A percentile compares a stretch with the other conserved stretches of the same genome.
These are phyloP conservation scores for Wickerhamomyces bisporus DNA, from an alignment of 805 yeast species.

Conservation along the genomic window DNA sequence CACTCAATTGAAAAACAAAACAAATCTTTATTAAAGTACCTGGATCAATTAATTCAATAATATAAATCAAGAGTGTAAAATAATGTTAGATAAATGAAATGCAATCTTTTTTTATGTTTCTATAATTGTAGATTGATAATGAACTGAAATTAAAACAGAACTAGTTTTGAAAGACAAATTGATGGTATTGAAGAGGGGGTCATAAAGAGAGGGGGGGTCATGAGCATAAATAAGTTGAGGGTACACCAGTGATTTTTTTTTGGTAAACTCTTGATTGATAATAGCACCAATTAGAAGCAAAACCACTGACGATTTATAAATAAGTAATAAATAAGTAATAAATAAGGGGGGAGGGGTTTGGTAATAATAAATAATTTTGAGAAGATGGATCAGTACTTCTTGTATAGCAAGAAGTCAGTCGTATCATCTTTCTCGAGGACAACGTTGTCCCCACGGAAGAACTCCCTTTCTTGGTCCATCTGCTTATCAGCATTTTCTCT, in stretches of 20 bases:
- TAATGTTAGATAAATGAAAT: neutral
- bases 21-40: conserved; percentile 9
- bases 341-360: too few species aligned
- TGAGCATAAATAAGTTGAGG: conserved; percentile 1
- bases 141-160: too few species aligned
- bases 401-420: conserved; percentile 4
- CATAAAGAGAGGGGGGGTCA: conserved; percentile 1
- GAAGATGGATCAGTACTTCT: conserved; percentile 1
- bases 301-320: neutral
- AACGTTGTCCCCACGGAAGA: neutral
- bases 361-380: too few species aligned
- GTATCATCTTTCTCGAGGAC: conserved; percentile 7
- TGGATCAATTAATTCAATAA: conserved; percentile 1
- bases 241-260: neutral
- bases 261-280: too few species aligned
- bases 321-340: neutral
- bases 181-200: neutral
- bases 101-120: too few species aligned
- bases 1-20: conserved; percentile 7
- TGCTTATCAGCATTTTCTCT: conserved; percentile 9
- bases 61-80: neutral
- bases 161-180: neutral
- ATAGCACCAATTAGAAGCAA: neutral
- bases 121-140: too few species aligned
- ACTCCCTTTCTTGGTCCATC: neutral